Evolutionary conservation across 371 early-diverging fungal species (phyloP), one percentile per base, ranked within the genome.

Genomic region (Cokeromyces recurvatus): DNA sequence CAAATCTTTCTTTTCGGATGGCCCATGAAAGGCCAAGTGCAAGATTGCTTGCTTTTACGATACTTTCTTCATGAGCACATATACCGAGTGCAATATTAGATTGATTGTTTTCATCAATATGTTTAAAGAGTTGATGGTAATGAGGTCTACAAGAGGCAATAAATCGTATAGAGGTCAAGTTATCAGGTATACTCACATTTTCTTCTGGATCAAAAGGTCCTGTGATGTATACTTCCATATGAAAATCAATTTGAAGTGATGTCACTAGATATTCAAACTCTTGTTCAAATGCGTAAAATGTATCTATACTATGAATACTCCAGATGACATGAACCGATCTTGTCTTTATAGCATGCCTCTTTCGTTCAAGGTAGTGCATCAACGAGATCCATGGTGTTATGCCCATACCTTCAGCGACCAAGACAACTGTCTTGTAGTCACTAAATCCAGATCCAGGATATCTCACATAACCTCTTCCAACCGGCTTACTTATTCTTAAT

Each of bases 361-460:
- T 41, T 37, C 54, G 32, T 17, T 51, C 38, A 5, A 65, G 14
- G 16, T 59, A 56, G 25, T 68, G 57, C 21, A 72, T 19, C 6
- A 66, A 51, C 14, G 64, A 57, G 3, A 72, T 40, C 72, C 72
- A 72, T 1, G 72, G 72, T 17, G 72, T 68, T 35, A 72, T 65
- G 0, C 72, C 72, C 32, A 68, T 57, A 4, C 72, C 72, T 43
- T 72, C 66, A 12, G 68, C 63, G 3, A 72, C 48, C 23, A 72
- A 35, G 1, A 72, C 55, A 0, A 68, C 48, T 8, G 48, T 45
- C 5, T 57, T 46, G 51, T 55, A 68, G 10, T 57, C 61, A 0
- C 57, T 60, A 51, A 55, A 68, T n/a, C 48, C 45, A 16, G 38
- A 38, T 8, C 32, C 34, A 16, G 39, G 42, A n/a, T n/a, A n/a